A percentile compares a stretch with the other conserved stretches of the same genome.
These are phyloP conservation scores for Macaranga tanarius DNA, from an alignment of 441 rosid species.

Conservation along the genomic window DNA sequence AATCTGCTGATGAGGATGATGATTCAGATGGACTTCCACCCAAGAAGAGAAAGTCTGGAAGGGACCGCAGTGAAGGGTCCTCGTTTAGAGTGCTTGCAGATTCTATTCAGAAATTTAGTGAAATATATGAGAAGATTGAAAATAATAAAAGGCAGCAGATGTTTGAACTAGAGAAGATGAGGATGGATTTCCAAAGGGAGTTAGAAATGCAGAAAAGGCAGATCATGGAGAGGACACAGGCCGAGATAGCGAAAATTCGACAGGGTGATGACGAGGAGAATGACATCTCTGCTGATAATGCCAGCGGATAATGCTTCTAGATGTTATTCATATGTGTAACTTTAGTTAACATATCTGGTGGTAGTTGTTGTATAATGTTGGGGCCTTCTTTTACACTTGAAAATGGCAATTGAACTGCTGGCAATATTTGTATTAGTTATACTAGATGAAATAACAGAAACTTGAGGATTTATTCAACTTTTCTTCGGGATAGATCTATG, in stretches of 20 bases:
- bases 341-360: conserved; percentile 16
- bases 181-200: conserved; percentile 83
- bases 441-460: conserved; percentile 21
- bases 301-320: conserved; percentile 40
- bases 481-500: conserved; percentile 1
- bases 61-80: conserved; percentile 49
- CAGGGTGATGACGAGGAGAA: conserved; percentile 46
- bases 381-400: conserved; percentile 18
- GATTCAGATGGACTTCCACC: conserved; percentile 72
- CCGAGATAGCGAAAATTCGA: conserved; percentile 66
- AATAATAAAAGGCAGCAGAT: conserved; percentile 72
- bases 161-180: conserved; percentile 86
- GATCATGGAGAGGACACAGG: conserved; percentile 77
- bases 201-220: conserved; percentile 81
- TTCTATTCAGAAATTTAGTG: conserved; percentile 72
- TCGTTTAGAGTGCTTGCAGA: conserved; percentile 70
- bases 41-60: conserved; percentile 57
- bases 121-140: conserved; percentile 90
- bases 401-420: conserved; percentile 28
- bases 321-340: conserved; percentile 3
- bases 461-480: conserved; percentile 9
- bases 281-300: conserved; percentile 57
- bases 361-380: conserved; percentile 34
- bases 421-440: conserved; percentile 24
- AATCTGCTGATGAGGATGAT: conserved; percentile 52